Conservation (phyloP, 805 yeast species). For the Candida silvatica region DNA sequence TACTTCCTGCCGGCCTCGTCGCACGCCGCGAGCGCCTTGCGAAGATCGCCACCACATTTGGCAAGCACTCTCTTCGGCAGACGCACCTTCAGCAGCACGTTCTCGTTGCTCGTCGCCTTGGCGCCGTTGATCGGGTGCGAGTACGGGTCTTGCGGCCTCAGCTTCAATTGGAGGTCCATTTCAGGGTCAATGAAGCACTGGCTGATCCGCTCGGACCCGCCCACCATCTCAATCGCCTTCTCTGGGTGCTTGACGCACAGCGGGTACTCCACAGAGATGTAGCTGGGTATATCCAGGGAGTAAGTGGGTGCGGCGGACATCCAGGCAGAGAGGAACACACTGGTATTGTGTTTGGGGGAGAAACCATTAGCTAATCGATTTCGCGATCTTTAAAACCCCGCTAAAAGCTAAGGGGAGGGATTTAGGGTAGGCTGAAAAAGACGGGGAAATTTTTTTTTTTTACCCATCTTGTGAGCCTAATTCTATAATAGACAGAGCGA, state of each 20-base stretch:
- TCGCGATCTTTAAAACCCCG: no score
- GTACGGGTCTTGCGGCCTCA: conserved; percentile 27
- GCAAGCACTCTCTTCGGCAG: conserved; percentile 48
- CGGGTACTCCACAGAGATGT: conserved; percentile 73
- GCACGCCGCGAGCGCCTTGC: conserved; percentile 32
- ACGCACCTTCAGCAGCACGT: conserved; percentile 48
- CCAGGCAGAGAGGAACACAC: no score
- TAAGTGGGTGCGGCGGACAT: conserved; percentile 25
- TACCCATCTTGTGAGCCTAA: no score
- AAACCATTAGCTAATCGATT: no score
- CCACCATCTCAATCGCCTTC: conserved; percentile 61
- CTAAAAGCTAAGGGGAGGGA: no score
- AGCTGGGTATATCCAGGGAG: conserved; percentile 66
- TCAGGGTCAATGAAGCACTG: conserved; percentile 32
- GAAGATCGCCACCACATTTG: conserved; percentile 31
- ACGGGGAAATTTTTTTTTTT: no score
- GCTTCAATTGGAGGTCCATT: conserved; percentile 18
- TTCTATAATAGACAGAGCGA: background rate
- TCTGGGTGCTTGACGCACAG: conserved; percentile 53
- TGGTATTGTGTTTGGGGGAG: no score
- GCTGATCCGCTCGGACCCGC: conserved; percentile 42
- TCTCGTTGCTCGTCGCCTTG: conserved; percentile 38
- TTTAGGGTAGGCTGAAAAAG: no score
- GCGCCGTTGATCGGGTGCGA: conserved; percentile 59
- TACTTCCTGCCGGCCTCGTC: conserved; percentile 24